Conservation (phyloP, 176 grass and related monocot species). For the Cymbopogon citratus region DNA sequence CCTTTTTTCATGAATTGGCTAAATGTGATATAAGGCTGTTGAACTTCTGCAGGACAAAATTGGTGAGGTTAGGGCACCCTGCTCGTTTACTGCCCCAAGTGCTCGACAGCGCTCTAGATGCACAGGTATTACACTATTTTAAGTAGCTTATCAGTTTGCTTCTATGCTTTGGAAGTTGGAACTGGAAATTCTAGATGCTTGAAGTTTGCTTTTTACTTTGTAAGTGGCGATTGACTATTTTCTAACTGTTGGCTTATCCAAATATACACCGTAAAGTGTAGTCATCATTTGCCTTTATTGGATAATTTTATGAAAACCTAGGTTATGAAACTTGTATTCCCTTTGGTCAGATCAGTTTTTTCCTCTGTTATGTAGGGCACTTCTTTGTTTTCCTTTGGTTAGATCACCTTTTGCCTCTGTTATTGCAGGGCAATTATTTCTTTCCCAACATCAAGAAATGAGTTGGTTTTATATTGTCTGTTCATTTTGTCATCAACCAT, state of each 20-base stretch:
- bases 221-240: background rate
- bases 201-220: background rate
- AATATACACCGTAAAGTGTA: background rate
- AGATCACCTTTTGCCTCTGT: background rate
- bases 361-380: background rate
- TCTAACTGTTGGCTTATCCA: background rate
- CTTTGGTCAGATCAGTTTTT: background rate
- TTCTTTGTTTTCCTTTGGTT: background rate
- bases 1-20: slow-evolving; percentile 2
- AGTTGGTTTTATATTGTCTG: slow-evolving; percentile 3
- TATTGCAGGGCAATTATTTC: background rate
- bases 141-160: slow-evolving; percentile 17
- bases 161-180: background rate
- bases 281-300: background rate
- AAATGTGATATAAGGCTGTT: slow-evolving; percentile 11
- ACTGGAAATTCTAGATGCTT: slow-evolving; percentile 1
- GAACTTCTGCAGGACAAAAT: slow-evolving; percentile 58
- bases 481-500: background rate
- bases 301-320: background rate
- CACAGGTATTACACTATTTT: slow-evolving; percentile 49
- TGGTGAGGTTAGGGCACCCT: slow-evolving; percentile 96
- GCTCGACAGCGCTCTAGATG: slow-evolving; percentile 90
- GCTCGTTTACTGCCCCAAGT: slow-evolving; percentile 92
- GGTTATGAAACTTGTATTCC: background rate
- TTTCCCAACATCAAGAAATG: background rate